Base-by-base conservation (phyloP, 805 yeast species). In the Candida insectorum region DNA sequence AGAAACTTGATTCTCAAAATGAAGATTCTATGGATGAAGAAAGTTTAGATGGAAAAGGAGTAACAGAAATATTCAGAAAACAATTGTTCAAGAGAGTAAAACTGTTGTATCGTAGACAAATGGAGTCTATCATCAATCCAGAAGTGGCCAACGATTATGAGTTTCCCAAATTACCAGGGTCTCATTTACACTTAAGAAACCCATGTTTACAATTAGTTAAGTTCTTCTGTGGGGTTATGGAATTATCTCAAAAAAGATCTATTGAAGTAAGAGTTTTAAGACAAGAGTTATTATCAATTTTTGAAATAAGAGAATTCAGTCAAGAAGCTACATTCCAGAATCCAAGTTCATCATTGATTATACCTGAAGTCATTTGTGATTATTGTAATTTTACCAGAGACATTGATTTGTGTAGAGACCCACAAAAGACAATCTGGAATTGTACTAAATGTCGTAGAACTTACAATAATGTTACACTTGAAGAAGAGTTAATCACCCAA, bases 271-370 rank as follows among this genome's bases (percentile, higher is more conserved):
- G 96, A 42, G 57, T 81, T 40, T 56, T 93, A 36, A 71, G 96
- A 36, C 79, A 84, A 41, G 88, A 83, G 35, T 60, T 94, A 40
- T 66, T 93, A 23, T 69, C 73, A 2, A 56, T 84, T 4, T 75
- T 94, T 45, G 95, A 88, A 19, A 73, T 89, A 24, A 78, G 82
- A 39, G 98, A 93, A 52, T 93, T 93, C 59, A 79, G 86, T 43
- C 73, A 73, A 3, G 85, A 79, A 37, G 85, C 91, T 1, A 65
- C 65, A 12, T 89, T 88, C 58, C 59, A 55, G 25, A 78, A 87
- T 51, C 96, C 96, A 11, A 75, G 93, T 31, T 67, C 85, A 0
- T 73, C 85, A 0, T 65, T 93, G 40, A 61, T 69, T 22, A 56
- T 93, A 4, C 73, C 81, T 2, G 81, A 80, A 27, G 71, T 88